Evolutionary conservation across 2,329 filamentous ascomycete species (phyloP).

Genomic region (Elsinoe perseae): DNA sequence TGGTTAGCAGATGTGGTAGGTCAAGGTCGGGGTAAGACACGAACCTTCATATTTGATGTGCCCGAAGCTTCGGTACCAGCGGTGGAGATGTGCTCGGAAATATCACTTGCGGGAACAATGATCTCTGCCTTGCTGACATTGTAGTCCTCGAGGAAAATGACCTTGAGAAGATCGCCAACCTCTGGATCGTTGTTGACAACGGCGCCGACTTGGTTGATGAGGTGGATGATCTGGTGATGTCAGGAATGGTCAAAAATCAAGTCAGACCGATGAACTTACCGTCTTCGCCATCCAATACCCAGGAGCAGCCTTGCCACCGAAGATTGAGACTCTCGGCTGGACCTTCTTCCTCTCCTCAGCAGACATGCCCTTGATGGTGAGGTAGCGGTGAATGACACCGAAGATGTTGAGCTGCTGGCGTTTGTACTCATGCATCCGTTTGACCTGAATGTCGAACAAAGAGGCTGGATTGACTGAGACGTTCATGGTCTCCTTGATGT

Average conservation of each 20-base stretch:
- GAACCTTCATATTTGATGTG: constrained; percentile 48
- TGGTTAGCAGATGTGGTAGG: not conserved
- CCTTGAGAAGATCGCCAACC: constrained; percentile 89
- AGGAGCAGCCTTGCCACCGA: constrained; percentile 93
- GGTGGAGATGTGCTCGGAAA: constrained; percentile 97
- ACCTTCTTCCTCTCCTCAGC: constrained; percentile 80
- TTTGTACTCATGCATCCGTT: constrained; percentile 99
- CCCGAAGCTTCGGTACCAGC: constrained; percentile 84
- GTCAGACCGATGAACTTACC: constrained; percentile 16
- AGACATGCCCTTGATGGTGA: constrained; percentile 77
- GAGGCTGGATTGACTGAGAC: constrained; percentile 78
- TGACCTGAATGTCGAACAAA: constrained; percentile 95
- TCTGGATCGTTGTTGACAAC: constrained; percentile 91
- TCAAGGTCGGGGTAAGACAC: not conserved
- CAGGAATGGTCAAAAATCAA: not conserved
- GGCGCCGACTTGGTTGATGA: constrained; percentile 83
- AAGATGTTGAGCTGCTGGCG: constrained; percentile 81
- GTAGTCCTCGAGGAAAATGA: constrained; percentile 96
- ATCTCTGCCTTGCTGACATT: constrained; percentile 99
- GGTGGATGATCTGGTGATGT: constrained; percentile 59
- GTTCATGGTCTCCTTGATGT: constrained; percentile 75
- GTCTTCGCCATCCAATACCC: constrained; percentile 99
- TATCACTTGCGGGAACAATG: constrained; percentile 86
- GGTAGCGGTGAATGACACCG: constrained; percentile 89
- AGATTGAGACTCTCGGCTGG: constrained; percentile 83